Conservation (phyloP, 1,284 basidiomycete genomes). For the Irpex rosettiformis region DNA sequence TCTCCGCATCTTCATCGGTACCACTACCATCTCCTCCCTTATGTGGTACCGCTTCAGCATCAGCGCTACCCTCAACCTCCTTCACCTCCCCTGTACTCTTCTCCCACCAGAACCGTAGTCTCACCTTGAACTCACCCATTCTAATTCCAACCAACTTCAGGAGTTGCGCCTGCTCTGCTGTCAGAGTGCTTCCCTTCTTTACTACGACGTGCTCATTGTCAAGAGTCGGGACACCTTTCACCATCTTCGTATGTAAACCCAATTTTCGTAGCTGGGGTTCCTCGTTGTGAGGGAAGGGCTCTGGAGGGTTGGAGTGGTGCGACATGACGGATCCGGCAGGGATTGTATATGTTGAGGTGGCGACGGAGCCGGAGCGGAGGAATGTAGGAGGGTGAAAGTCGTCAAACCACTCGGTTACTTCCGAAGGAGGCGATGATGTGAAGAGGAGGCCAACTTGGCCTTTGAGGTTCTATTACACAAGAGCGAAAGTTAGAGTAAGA, state of each 20-base stretch:
- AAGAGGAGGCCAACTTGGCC: conserved; percentile 94
- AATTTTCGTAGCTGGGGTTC: conserved; percentile 94
- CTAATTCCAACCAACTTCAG: conserved; percentile 85
- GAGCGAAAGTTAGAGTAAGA: conserved; percentile 7
- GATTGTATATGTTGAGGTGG: conserved; percentile 73
- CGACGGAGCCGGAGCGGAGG: conserved; percentile 84
- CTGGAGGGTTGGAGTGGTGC: conserved; percentile 68
- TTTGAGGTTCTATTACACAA: conserved; percentile 71
- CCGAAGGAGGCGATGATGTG: conserved; percentile 83
- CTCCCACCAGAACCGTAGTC: conserved; percentile 74
- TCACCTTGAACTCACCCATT: conserved; percentile 81
- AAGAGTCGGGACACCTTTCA: conserved; percentile 86
- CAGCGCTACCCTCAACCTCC: conserved; percentile 46
- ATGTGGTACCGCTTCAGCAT: conserved; percentile 21
- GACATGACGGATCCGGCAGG: conserved; percentile 75
- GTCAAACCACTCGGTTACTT: conserved; percentile 93
- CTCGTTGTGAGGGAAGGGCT: conserved; percentile 94
- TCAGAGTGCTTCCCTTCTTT: conserved; percentile 77
- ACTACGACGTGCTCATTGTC: conserved; percentile 83
- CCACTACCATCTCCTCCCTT: conserved; percentile 26
- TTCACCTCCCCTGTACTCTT: conserved; percentile 66
- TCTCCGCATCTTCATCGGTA: conserved; percentile 31
- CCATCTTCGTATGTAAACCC: conserved; percentile 84
- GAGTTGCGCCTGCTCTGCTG: conserved; percentile 83
- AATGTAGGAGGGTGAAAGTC: conserved; percentile 90